Evolutionary conservation across 2,329 filamentous ascomycete genomes (phyloP).

Genomic region (Berkeleyomyces rouxiae): DNA sequence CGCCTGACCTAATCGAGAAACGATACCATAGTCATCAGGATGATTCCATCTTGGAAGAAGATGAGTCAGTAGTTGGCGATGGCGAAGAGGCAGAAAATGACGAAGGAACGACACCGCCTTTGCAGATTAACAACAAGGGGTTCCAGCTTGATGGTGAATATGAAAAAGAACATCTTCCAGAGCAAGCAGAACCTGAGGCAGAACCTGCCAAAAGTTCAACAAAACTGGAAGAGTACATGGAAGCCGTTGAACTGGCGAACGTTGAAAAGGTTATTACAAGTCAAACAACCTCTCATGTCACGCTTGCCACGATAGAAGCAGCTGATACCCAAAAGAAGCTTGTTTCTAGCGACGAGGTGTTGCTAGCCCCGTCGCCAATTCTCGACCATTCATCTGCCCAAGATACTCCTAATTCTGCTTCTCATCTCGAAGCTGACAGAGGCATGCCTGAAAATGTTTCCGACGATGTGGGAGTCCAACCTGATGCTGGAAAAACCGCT

Average conservation of each 20-base stretch:
- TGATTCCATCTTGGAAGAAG: slow-evolving; percentile 1
- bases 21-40: not conserved
- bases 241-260: not conserved
- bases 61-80: not conserved
- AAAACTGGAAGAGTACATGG: not conserved
- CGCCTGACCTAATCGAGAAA: not conserved
- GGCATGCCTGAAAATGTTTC: not conserved
- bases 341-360: not conserved
- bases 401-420: not conserved
- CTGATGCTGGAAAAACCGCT: not conserved
- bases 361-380: not conserved
- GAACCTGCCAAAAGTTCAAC: not conserved
- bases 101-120: not conserved
- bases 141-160: not conserved
- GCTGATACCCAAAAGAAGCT: not conserved
- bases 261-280: not conserved
- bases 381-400: not conserved
- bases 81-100: slow-evolving; percentile 4
- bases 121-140: not conserved
- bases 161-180: not conserved
- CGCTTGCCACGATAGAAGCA: not conserved
- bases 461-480: too few species aligned
- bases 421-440: not conserved
- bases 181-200: not conserved
- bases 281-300: not conserved